These are phyloP conservation scores for Saccharomycopsis synnaedendra DNA, from an alignment of 805 yeast genomes.

Conservation along the genomic window DNA sequence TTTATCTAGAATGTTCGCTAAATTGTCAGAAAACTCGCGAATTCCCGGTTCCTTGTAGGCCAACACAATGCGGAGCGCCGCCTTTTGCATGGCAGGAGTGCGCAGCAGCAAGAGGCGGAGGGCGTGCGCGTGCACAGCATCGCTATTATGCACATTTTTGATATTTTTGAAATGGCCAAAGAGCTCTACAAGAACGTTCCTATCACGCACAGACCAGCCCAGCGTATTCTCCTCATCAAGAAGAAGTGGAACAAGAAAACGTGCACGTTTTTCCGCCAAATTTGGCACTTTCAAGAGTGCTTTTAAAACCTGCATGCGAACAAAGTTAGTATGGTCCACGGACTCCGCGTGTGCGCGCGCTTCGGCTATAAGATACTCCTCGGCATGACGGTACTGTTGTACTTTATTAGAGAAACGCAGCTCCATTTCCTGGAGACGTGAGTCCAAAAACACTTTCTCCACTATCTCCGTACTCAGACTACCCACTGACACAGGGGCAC, in stretches of 20 bases:
- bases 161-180: conserved; percentile 57
- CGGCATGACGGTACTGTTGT: conserved; percentile 24
- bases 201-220: conserved; percentile 39
- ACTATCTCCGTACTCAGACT: neutral
- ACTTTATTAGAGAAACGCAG: conserved; percentile 21
- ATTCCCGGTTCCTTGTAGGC: conserved; percentile 49
- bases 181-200: conserved; percentile 45
- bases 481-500: neutral
- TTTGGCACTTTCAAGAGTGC: conserved; percentile 48
- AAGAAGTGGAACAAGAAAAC: conserved; percentile 47
- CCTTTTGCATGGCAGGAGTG: conserved; percentile 50
- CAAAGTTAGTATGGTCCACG: conserved; percentile 29
- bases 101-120: conserved; percentile 51
- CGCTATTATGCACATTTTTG: conserved; percentile 38
- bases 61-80: conserved; percentile 60
- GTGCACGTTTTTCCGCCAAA: conserved; percentile 56
- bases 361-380: conserved; percentile 30
- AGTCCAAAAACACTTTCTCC: conserved; percentile 20
- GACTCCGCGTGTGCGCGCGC: conserved; percentile 24
- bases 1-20: conserved; percentile 70
- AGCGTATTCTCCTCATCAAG: conserved; percentile 24
- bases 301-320: conserved; percentile 47
- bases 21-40: conserved; percentile 59
- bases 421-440: conserved; percentile 33
- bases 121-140: conserved; percentile 41